Evolutionary conservation across 1,284 basidiomycete species (phyloP), one percentile per base, ranked within the genome.

Genomic region (Acaromyces ingoldii): DNA sequence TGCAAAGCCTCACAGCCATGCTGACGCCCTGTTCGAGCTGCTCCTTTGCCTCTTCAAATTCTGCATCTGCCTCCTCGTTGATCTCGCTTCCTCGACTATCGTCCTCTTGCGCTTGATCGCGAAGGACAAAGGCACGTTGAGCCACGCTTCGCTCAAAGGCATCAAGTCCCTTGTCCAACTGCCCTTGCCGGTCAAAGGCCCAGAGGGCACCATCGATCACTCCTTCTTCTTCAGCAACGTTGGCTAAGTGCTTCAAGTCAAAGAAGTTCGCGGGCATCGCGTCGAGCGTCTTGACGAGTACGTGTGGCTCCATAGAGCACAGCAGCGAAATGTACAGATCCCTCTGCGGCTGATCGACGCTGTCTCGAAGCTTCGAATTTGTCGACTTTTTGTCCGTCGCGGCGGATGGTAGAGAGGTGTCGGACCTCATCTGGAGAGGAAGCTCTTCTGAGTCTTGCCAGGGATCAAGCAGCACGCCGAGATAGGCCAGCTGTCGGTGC

Each of bases 191-290:
- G 67, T 91, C 83, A 44, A 86, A 76, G 1, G 84, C 81, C 92
- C 92, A 97, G 2, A 97, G 78, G 21, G 88, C 84, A 2, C 86
- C 89, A 55, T 90, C 85, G 62, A 82, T 86, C 5, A 84, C 83
- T 30, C 80, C 79, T 25, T 81, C 79, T 5, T 80, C 76, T 73
- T 91, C 86, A 65, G 87, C 91, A 3, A 83, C 81, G 6, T 78
- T 76, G 1, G 84, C 76, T 4, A 87, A 80, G 9, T 82, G 77
- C 0, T 79, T 64, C 71, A 85, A 82, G 53, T 88, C 84, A 49
- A 91, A 78, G 53, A 80, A 79, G 7, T 80, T 79, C 0, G 72
- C 40, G 0, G 83, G 82, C 38, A 86, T 78, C 40, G 79, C 79
- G 62, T 84, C 80, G 7, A 97, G 80, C 46, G 84, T 83, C 4